Evolutionary conservation across 1,284 basidiomycete genomes (phyloP), one percentile per base, ranked within the genome.

Genomic region (Fistulina hepatica): DNA sequence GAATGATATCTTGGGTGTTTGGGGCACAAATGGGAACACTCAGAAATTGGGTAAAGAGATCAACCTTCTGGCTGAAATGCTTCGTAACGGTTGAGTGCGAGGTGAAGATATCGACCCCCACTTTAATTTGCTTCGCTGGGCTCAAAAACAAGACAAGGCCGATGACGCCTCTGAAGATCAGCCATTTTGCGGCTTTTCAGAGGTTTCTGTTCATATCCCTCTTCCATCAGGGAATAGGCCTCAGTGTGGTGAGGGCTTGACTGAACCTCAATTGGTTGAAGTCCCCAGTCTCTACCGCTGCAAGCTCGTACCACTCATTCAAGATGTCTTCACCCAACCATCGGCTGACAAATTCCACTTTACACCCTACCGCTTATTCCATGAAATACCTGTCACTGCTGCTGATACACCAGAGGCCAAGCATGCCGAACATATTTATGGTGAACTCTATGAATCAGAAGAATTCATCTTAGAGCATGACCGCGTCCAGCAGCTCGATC

Each of bases 201-300:
- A n/a, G n/a, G n/a, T 47, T 2, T 20, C 33, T 11, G 42, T 59
- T 6, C 36, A 49, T 0, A 58, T 59, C 21, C 39, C 50, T 10
- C 47, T 60, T 20, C 58, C 56, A 2, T 56, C 55, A n/a, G 25
- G 25, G 12, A n/a, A n/a, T n/a, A n/a, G n/a, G n/a, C n/a, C n/a
- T n/a, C n/a, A n/a, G n/a, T n/a, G n/a, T n/a, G n/a, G n/a, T n/a
- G n/a, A n/a, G n/a, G n/a, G n/a, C n/a, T n/a, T n/a, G n/a, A n/a
- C n/a, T n/a, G n/a, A n/a, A n/a, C n/a, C n/a, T n/a, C n/a, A n/a
- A n/a, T n/a, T n/a, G 13, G 28, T 38, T 17, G 13, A 11, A 10
- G 22, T 25, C 6, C 7, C 8, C 2, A 39, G 37, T 27, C 25
- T 39, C 17, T 32, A 37, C 19, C 37, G 44, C 28, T 34, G 44